Evolutionary conservation across 129 eudicot species (phyloP).

Genomic region (Centrapalus pauciflorus): DNA sequence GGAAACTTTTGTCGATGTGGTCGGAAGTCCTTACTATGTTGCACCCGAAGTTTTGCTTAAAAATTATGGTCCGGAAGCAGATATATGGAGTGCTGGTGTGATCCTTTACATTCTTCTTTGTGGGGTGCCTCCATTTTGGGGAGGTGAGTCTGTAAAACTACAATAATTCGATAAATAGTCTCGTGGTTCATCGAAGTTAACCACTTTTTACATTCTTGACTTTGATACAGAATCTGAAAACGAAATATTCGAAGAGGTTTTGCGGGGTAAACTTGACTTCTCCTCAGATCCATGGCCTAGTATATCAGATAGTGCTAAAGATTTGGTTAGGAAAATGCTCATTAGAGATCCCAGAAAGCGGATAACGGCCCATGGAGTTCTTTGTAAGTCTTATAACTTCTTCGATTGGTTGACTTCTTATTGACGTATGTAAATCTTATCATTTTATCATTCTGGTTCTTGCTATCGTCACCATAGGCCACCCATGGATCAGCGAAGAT

Average conservation of each 20-base stretch:
- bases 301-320: constrained; percentile 78
- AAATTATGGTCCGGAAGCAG: constrained; percentile 79
- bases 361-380: constrained; percentile 69
- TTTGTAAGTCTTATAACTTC: constrained; percentile 70
- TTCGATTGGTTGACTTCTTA: too few species aligned
- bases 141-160: constrained; percentile 43
- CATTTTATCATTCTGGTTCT: neutral
- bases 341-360: constrained; percentile 64
- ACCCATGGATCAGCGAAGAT: constrained; percentile 74
- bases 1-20: constrained; percentile 64
- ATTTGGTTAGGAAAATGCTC: constrained; percentile 75
- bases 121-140: constrained; percentile 96
- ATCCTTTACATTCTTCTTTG: constrained; percentile 73
- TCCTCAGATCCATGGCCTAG: constrained; percentile 87
- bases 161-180: neutral
- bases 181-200: neutral
- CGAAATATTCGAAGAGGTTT: constrained; percentile 74
- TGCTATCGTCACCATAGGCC: constrained; percentile 37
- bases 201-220: neutral
- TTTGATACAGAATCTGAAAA: constrained; percentile 56
- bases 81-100: constrained; percentile 94
- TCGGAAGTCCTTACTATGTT: constrained; percentile 93
- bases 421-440: neutral
- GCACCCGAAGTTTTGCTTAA: constrained; percentile 84
- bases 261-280: constrained; percentile 68